A percentile compares a stretch with the other conserved stretches of the same genome.
phyloP scores from a whole-genome alignment of 2,329 filamentous ascomycete genomes.

The Colletotrichum australisinense region DNA sequence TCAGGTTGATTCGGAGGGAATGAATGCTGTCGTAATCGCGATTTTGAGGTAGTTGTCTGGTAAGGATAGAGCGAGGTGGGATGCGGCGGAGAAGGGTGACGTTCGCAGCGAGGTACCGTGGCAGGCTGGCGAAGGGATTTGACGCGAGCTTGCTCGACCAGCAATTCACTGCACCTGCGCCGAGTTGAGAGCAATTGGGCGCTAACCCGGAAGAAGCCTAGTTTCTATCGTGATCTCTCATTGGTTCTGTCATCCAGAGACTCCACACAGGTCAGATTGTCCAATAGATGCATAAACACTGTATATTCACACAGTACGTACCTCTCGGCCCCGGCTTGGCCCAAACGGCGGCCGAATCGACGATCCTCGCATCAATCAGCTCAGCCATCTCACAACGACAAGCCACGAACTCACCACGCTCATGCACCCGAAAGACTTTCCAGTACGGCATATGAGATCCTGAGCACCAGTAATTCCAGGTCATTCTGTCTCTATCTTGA shows the following conservation, averaged over 20 bases:
- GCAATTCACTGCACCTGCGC: constrained; percentile 20
- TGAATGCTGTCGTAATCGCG: background rate
- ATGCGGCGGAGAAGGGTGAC: constrained; percentile 14
- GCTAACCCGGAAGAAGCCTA: constrained; percentile 11
- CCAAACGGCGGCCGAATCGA: background rate
- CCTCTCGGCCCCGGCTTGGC: background rate
- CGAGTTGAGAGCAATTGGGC: constrained; percentile 13
- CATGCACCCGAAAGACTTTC: background rate
- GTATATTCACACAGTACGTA: constrained; percentile 4
- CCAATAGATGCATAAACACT: background rate
- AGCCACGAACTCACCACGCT: background rate
- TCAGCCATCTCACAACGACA: background rate
- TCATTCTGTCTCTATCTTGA: background rate
- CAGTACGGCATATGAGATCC: background rate
- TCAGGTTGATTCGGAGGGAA: too few species aligned
- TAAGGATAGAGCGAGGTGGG: background rate
- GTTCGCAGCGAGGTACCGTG: constrained; percentile 14
- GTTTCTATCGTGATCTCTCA: fast-evolving
- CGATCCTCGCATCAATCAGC: background rate
- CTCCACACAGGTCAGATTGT: background rate
- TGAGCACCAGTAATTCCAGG: background rate
- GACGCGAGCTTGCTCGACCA: constrained; percentile 27
- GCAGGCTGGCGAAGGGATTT: constrained; percentile 32
- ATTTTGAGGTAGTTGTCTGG: background rate
- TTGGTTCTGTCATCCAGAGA: fast-evolving